Evolutionary conservation across 2,329 filamentous ascomycete species (phyloP).

Genomic region (Colletotrichum kahawae): DNA sequence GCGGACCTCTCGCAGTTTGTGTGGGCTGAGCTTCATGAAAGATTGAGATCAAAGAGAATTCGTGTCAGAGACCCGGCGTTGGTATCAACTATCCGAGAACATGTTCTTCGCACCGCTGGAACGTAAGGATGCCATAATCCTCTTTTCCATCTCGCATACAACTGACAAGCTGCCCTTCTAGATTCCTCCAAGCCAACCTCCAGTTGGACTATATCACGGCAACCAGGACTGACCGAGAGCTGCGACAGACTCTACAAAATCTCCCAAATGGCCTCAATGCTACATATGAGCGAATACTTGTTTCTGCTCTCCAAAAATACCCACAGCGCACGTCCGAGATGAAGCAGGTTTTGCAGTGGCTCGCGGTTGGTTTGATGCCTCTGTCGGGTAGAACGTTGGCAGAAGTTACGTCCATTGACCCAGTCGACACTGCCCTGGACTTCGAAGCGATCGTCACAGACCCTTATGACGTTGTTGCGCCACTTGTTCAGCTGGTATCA

Average conservation of each 20-base stretch:
- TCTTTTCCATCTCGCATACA: no score
- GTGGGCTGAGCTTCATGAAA: no score
- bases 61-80: no score
- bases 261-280: background rate
- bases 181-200: background rate
- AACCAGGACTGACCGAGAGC: background rate
- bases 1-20: no score
- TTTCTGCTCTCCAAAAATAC: background rate
- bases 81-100: no score
- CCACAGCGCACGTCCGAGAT: background rate
- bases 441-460: background rate
- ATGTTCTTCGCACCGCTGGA: background rate
- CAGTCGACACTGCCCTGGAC: fast-evolving
- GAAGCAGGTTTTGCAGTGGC: background rate
- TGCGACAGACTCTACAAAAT: fast-evolving
- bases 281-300: background rate
- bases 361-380: no score
- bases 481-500: fast-evolving
- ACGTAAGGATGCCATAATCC: background rate
- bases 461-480: background rate
- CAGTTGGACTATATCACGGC: background rate
- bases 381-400: no score
- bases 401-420: background rate
- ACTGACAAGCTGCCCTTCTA: no score
- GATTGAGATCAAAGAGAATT: no score